phyloP scores from a whole-genome alignment of 176 grass and related monocot genomes.

The Chrysopogon serrulatus region DNA sequence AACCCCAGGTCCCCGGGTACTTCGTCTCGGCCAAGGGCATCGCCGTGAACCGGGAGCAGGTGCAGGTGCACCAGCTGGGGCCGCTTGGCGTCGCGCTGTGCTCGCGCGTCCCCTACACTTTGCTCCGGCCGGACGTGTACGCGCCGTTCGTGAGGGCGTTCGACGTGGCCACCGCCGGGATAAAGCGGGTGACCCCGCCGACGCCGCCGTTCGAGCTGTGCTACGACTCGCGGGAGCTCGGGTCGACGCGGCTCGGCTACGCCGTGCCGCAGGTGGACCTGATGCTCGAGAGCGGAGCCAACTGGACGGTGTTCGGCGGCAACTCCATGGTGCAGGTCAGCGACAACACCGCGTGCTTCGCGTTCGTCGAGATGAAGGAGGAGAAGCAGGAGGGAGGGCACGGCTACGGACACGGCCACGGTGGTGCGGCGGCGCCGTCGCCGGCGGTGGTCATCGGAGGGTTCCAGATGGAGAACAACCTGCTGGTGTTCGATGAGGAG shows the following conservation, averaged over 20 bases:
- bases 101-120: slow-evolving; percentile 33
- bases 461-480: slow-evolving; percentile 69
- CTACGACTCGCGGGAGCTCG: slow-evolving; percentile 30
- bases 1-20: slow-evolving; percentile 16
- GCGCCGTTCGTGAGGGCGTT: slow-evolving; percentile 27
- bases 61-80: neutral
- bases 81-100: slow-evolving; percentile 3
- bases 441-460: slow-evolving; percentile 45
- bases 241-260: slow-evolving; percentile 37
- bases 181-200: neutral
- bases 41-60: slow-evolving; percentile 9
- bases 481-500: slow-evolving; percentile 49
- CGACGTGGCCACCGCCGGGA: neutral
- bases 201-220: slow-evolving; percentile 50
- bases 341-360: slow-evolving; percentile 37
- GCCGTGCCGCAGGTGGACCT: slow-evolving; percentile 40
- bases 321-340: slow-evolving; percentile 48
- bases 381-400: neutral
- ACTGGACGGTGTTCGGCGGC: slow-evolving; percentile 46
- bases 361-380: slow-evolving; percentile 23
- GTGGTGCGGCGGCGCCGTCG: neutral
- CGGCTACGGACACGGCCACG: neutral
- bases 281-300: slow-evolving; percentile 31
- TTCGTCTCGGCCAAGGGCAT: slow-evolving; percentile 33
- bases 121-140: slow-evolving; percentile 43